Evolutionary conservation across 371 early-diverging fungal genomes (phyloP), one percentile per base, ranked within the genome.

Genomic region (Blakeslea trispora): DNA sequence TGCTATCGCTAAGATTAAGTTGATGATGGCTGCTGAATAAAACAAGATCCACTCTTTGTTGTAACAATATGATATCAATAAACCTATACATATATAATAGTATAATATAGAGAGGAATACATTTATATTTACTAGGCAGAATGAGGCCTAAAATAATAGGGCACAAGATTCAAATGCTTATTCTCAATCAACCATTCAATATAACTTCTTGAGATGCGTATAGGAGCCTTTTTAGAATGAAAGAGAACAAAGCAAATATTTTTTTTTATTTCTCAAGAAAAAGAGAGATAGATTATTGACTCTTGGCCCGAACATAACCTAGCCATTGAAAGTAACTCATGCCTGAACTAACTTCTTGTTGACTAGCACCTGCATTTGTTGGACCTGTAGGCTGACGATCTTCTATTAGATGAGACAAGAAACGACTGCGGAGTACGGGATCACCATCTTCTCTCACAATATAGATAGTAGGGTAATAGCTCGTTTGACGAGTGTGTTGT

Each of bases 1-100:
- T 21, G 98, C 98, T 46, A 96, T 98, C 81, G 93, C 96, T 28
- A 82, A 94, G 84, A 94, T 97, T 79, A 97, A 96, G 86, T 87
- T 88, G 75, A 68, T 82, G 63, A 94, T 97, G 92, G 93, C 96
- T 55, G 65, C 82, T 51, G 92, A 94, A 57, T 92, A 86, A 64
- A 68, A 19, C 37, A 45, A 39, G n/a, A 45, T 39, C 24, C 35
- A 41, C 39, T 28, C 17, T 28, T 28, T 28, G 28, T 28, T 28
- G 28, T 28, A 28, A 28, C 28, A 28, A 28, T 28, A 28, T n/a
- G n/a, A n/a, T n/a, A n/a, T n/a, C n/a, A n/a, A 50, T 2, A 50
- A 2, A 50, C 17, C 9, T 14, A 39, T 28, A 35, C 35, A 13
- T 10, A n/a, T 19, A n/a, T n/a, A n/a, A n/a, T n/a, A n/a, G n/a